A percentile compares a stretch with the other conserved stretches of the same genome.
Evolutionary conservation across 2,329 filamentous ascomycete species (phyloP).

Genomic region (Fusarium nisikadoi): DNA sequence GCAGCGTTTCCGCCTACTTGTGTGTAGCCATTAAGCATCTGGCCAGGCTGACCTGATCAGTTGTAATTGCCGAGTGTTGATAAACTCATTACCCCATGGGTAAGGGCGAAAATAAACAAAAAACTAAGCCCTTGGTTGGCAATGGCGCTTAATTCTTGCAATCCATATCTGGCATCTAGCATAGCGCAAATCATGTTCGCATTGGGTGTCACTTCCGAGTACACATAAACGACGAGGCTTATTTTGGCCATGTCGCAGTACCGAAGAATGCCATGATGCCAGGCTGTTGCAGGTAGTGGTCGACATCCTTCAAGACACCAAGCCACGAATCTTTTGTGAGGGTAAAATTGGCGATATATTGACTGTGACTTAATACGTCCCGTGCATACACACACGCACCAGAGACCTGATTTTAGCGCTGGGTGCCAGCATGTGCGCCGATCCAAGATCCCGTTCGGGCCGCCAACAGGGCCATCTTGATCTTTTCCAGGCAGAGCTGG

Average conservation of each 20-base stretch:
- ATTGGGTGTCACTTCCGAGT: slow-evolving; percentile 8
- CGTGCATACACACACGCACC: not conserved
- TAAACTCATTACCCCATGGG: not conserved
- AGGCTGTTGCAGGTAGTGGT: not conserved
- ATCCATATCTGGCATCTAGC: not conserved
- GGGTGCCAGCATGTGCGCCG: slow-evolving; percentile 34
- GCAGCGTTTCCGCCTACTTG: not conserved
- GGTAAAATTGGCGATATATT: not conserved
- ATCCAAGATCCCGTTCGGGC: slow-evolving; percentile 44
- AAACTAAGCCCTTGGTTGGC: not conserved
- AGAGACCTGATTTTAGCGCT: slow-evolving; percentile 35
- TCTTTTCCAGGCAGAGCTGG: not conserved
- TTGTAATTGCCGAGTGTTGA: not conserved
- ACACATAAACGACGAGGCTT: not conserved
- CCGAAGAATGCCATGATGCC: not conserved
- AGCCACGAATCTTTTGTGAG: slow-evolving; percentile 2
- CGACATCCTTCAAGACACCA: not conserved
- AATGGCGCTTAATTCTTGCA: not conserved
- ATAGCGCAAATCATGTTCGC: not conserved
- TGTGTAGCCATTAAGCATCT: not conserved
- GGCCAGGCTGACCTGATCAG: not conserved
- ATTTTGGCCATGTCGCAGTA: not conserved
- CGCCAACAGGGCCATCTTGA: slow-evolving; percentile 32
- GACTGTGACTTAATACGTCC: not conserved
- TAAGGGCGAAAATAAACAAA: not conserved